Base-by-base conservation (phyloP, 106 monocot genomes). In the Dioscorea alata region DNA sequence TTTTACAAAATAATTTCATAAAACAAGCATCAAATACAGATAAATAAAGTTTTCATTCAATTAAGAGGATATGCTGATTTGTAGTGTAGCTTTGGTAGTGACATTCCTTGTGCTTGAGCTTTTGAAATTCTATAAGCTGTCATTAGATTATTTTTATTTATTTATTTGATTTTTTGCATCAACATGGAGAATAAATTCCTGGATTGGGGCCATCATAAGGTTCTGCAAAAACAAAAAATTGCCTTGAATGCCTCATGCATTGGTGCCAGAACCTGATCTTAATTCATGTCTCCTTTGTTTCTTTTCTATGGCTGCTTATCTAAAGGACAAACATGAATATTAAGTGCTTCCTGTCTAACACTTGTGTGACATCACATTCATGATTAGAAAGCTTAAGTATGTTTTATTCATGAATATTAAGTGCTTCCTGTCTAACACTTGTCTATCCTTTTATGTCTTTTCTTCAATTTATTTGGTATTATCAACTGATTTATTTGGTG, bases 91-190 rank as follows among this genome's bases (percentile, higher is more conserved):
- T 32, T 56, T 62, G 67, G 62, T 61, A 50, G 50, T 59, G 65
- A 66, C 70, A 60, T 66, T 42, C 60, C 51, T 9, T 65, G 57
- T 48, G 68, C 23, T 13, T 63, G 34, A 48, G 33, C 14, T 54
- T 62, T 28, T 56, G 66, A 0, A 14, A 22, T 66, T 50, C 42
- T 42, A 42, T 59, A 22, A 57, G 67, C 72, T 72, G n/a, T 28
- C 66, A 52, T 68, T 54, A 67, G 51, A 62, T 73, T 50, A 1
- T 28, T 28, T 28, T 28, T 28, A 1, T 28, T 28, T 28, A n/a
- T n/a, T n/a, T n/a, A n/a, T n/a, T n/a, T n/a, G n/a, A n/a, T 3
- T 78, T 79, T 54, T 51, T 68, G 61, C 68, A 63, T 73, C 63
- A 56, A 50, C 32, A 51, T 68, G 31, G 16, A 68, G 63, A 73